phyloP scores from a whole-genome alignment of 352 stramenopile genomes.

The Discostella stelligera region DNA sequence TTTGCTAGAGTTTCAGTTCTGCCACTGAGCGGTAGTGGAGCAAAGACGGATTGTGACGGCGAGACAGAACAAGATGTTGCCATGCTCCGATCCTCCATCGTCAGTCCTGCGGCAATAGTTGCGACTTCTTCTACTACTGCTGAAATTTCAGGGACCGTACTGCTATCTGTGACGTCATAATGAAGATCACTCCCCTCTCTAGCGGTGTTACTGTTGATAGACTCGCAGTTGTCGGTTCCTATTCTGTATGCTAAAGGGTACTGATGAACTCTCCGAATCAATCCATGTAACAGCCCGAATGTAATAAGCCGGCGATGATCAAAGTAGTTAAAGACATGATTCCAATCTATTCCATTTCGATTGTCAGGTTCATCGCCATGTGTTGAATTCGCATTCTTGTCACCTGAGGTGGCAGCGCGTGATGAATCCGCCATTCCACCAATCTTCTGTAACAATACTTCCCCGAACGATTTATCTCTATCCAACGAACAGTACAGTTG shows the following conservation, averaged over 20 bases:
- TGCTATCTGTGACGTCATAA: constrained; percentile 16
- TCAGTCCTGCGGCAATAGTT: neutral
- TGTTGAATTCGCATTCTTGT: constrained; percentile 5
- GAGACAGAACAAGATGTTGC: constrained; percentile 12
- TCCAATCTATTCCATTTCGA: constrained; percentile 61
- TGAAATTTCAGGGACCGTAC: constrained; percentile 8
- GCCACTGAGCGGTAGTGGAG: neutral
- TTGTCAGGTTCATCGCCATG: neutral
- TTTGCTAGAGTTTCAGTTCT: constrained; percentile 10
- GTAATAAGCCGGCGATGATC: constrained; percentile 73
- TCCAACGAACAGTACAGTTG: constrained; percentile 64
- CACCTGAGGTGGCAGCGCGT: neutral
- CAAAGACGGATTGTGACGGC: neutral
- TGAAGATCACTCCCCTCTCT: constrained; percentile 3
- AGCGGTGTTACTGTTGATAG: neutral
- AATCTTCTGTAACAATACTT: constrained; percentile 53
- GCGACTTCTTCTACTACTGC: constrained; percentile 12
- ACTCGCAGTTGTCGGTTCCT: neutral
- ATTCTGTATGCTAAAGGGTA: constrained; percentile 54
- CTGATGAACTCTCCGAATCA: constrained; percentile 66
- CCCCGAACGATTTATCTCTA: constrained; percentile 60
- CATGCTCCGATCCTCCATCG: neutral
- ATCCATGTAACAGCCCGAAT: constrained; percentile 67
- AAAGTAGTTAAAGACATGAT: constrained; percentile 60
- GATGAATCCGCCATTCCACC: neutral